phyloP scores from a whole-genome alignment of 1,284 basidiomycete genomes.

The Testicularia cyperi region DNA sequence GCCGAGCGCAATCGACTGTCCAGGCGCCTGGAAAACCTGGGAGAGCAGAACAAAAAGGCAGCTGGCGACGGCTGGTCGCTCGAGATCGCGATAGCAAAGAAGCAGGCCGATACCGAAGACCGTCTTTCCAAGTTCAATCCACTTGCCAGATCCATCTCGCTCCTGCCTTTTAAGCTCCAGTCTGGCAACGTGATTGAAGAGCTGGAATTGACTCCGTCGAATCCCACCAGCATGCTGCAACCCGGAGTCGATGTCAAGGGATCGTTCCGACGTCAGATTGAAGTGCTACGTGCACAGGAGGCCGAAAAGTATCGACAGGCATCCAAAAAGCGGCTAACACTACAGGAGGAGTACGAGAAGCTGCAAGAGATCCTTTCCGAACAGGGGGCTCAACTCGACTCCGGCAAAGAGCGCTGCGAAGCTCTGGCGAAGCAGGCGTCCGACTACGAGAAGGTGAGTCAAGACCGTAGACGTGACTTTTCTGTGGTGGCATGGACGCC shows the following conservation, averaged over 20 bases:
- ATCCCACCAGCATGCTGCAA: conserved; percentile 45
- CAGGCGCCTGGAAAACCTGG: conserved; percentile 42
- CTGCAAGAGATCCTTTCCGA: conserved; percentile 31
- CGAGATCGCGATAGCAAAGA: conserved; percentile 50
- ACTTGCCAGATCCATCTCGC: conserved; percentile 36
- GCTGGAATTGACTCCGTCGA: conserved; percentile 39
- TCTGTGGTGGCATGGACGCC: too few relatives aligned
- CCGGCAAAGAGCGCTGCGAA: conserved; percentile 28
- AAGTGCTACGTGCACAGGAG: conserved; percentile 32
- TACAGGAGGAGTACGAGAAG: conserved; percentile 45
- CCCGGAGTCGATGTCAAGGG: conserved; percentile 44
- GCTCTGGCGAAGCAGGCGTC: conserved; percentile 20
- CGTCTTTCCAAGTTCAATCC: conserved; percentile 44
- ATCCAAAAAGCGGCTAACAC: conserved; percentile 38
- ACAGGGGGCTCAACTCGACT: conserved; percentile 24
- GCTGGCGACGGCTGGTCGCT: conserved; percentile 43
- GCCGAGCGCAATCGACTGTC: conserved; percentile 44
- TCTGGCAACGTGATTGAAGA: conserved; percentile 35
- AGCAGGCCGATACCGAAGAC: conserved; percentile 51
- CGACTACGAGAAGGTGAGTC: conserved; percentile 27
- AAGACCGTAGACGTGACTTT: too few relatives aligned
- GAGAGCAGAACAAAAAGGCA: conserved; percentile 39
- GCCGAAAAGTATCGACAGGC: conserved; percentile 33
- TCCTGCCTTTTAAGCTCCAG: conserved; percentile 40
- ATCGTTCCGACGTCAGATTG: conserved; percentile 35